Conservation (phyloP, 2,329 filamentous ascomycete species). For the Ascochyta clinopodiicola region DNA sequence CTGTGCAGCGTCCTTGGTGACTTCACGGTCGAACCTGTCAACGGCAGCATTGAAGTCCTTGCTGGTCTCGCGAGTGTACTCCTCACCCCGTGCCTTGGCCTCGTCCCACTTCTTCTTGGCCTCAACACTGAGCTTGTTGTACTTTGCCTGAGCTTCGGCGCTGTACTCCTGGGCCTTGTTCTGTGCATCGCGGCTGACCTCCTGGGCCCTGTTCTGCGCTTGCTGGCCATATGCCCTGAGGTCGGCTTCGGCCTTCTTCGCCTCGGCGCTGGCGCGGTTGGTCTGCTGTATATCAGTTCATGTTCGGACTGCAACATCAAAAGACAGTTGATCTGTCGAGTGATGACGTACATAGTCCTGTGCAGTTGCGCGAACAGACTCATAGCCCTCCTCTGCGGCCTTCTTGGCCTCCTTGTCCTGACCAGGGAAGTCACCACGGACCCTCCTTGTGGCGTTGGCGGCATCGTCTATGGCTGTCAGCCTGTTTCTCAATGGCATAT, state of each 20-base stretch:
- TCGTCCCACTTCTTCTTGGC: constrained; percentile 68
- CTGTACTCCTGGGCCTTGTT: constrained; percentile 18
- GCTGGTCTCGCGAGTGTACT: constrained; percentile 48
- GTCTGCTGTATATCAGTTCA: constrained; percentile 39
- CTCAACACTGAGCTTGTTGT: constrained; percentile 59
- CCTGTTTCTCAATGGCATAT: neutral
- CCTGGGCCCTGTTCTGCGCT: constrained; percentile 67
- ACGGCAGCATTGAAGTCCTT: constrained; percentile 61
- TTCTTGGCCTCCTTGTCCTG: constrained; percentile 68
- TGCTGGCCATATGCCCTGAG: constrained; percentile 59
- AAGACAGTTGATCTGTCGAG: neutral
- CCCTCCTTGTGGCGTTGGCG: constrained; percentile 69
- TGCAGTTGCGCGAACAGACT: constrained; percentile 56
- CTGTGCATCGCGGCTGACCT: constrained; percentile 36
- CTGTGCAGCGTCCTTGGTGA: constrained; percentile 78
- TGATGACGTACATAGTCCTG: constrained; percentile 37
- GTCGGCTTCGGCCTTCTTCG: constrained; percentile 65
- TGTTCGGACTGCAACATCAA: neutral
- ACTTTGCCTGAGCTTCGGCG: constrained; percentile 60
- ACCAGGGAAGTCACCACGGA: constrained; percentile 71
- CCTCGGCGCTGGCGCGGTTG: constrained; percentile 54
- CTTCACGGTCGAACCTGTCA: constrained; percentile 81
- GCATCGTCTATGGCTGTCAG: constrained; percentile 70
- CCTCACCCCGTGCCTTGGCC: constrained; percentile 64
- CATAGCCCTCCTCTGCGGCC: constrained; percentile 61